Evolutionary conservation across 345 rosid genomes (phyloP).

Genomic region (thale cress (Arabidopsis thaliana)): TAIR10.1 NC_003076.8:23879001-23879500

Average conservation of each 20-base stretch:
- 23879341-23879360: conserved; percentile 40
- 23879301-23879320: conserved; percentile 15
- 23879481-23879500: conserved; percentile 40
- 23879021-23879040: conserved; percentile 7
- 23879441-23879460: conserved; percentile 5
- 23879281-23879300: conserved; percentile 7
- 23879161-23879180: conserved; percentile 38
- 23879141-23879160: conserved; percentile 48
- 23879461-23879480: background rate
- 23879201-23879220: conserved; percentile 41
- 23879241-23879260: background rate
- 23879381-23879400: conserved; percentile 1
- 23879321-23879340: conserved; percentile 46
- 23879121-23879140: conserved; percentile 24
- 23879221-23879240: conserved; percentile 33
- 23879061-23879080: conserved; percentile 4
- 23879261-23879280: background rate
- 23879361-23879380: conserved; percentile 23
- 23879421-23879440: conserved; percentile 34
- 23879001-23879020: background rate
- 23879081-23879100: background rate
- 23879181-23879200: conserved; percentile 36
- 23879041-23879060: conserved; percentile 1
- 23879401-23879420: conserved; percentile 41
- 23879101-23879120: background rate